Base-by-base conservation (phyloP, 495 filamentous ascomycete genomes). In the Extremus antarcticus region DNA sequence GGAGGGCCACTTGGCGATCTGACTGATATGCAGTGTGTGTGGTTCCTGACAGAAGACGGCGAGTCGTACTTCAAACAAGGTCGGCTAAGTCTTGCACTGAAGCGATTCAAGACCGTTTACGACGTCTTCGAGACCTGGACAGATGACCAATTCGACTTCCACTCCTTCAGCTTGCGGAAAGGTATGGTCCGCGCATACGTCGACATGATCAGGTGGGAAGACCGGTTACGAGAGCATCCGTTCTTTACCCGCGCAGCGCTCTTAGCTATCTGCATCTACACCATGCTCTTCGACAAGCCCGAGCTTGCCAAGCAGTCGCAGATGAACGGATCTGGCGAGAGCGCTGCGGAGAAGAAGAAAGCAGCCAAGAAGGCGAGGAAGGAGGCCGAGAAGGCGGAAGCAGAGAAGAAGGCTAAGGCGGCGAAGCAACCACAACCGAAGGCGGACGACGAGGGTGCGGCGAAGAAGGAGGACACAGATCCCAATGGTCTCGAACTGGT, bases 101-200 rank as follows among this genome's bases (percentile, higher is more conserved):
- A 99, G 73, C 82, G 92, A 32, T 90, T 92, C 65, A 83, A 86
- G 55, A 76, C 85, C 1, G 79, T 95, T 51, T 84, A 82, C 68
- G 88, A 91, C 70, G 90, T 97, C 54, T 97, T 99, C 62, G 91
- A 96, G 25, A 81, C 86, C 40, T 99, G 92, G 92, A 84, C 94
- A 60, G 92, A 99, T 61, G 92, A 99, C 61, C 92, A 99, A 63
- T 96, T 95, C 63, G 92, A 99, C 66, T 99, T 99, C 76, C 92
- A 99, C 72, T 87, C 81, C 68, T 99, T 97, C 72, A 96, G 90
- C 8, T 74, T 97, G 7, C 77, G 90, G 10, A 97, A 97, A 70
- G 92, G 94, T 4, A 91, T 94, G 75, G 86, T 97, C 55, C 75
- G 92, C 46, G 88, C 94, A 0, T 99, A 99, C 64, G 74, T 97